These are phyloP conservation scores for Amniculicola lignicola DNA, from an alignment of 495 filamentous ascomycete genomes.

Conservation along the genomic window DNA sequence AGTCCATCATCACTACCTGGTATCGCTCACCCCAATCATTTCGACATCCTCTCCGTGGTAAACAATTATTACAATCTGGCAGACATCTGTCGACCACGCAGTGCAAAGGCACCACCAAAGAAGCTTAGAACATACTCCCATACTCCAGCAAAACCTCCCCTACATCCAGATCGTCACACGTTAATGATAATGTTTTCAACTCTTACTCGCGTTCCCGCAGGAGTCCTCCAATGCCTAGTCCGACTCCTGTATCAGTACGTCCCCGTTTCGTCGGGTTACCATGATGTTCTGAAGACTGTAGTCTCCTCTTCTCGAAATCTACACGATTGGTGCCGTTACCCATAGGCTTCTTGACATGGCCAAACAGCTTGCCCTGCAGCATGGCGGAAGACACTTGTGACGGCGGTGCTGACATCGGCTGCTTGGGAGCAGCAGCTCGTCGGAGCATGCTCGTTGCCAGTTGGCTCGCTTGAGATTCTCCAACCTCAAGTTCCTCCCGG, in stretches of 20 bases:
- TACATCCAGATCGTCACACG: slow-evolving; percentile 7
- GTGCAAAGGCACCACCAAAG: too few relatives aligned
- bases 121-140: too few relatives aligned
- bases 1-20: too few relatives aligned
- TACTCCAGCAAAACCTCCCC: background rate
- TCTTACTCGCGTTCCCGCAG: slow-evolving; percentile 21
- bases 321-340: slow-evolving; percentile 21
- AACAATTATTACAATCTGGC: slow-evolving; percentile 7
- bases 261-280: slow-evolving; percentile 35
- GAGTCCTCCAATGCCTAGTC: slow-evolving; percentile 41
- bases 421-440: slow-evolving; percentile 25
- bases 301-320: slow-evolving; percentile 33
- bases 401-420: slow-evolving; percentile 25
- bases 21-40: too few relatives aligned
- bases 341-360: slow-evolving; percentile 40
- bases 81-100: background rate
- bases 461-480: slow-evolving; percentile 52
- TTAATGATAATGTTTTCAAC: background rate
- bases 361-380: slow-evolving; percentile 41
- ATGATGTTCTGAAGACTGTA: slow-evolving; percentile 21
- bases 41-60: too few relatives aligned
- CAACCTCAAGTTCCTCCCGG: slow-evolving; percentile 50
- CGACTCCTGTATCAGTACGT: slow-evolving; percentile 33
- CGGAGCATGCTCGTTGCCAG: slow-evolving; percentile 54
- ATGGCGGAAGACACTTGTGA: slow-evolving; percentile 14